Percentiles rank a stretch among this genome's conserved stretches.
Conservation (phyloP, 345 rosid species). For the Turritis glabra region DNA sequence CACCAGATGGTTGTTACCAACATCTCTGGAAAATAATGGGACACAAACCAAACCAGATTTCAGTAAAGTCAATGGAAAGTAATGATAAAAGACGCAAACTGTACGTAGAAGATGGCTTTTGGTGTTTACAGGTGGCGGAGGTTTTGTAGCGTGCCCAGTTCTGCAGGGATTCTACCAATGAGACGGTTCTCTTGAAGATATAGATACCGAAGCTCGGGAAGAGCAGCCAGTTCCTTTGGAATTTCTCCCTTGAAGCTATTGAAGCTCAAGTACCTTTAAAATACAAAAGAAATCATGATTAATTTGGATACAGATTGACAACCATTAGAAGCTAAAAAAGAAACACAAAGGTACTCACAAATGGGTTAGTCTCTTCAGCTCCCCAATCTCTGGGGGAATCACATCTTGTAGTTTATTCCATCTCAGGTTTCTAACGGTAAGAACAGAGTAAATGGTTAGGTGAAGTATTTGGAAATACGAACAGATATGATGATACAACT, state of each 20-base stretch:
- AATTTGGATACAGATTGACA: neutral
- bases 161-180: slow-evolving; percentile 80
- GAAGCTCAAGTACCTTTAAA: slow-evolving; percentile 78
- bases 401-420: slow-evolving; percentile 94
- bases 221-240: slow-evolving; percentile 81
- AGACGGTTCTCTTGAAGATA: slow-evolving; percentile 94
- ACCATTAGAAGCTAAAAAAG: neutral
- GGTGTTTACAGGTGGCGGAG: slow-evolving; percentile 55
- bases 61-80: neutral
- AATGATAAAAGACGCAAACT: neutral
- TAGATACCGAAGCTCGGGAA: slow-evolving; percentile 88
- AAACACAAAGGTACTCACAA: slow-evolving; percentile 53
- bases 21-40: slow-evolving; percentile 58
- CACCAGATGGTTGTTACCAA: slow-evolving; percentile 90
- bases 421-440: slow-evolving; percentile 68
- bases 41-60: slow-evolving; percentile 10
- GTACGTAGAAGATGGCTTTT: neutral
- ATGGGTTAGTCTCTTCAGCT: slow-evolving; percentile 85
- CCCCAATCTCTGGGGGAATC: slow-evolving; percentile 89
- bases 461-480: neutral
- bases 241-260: slow-evolving; percentile 93
- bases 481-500: neutral
- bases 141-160: slow-evolving; percentile 70
- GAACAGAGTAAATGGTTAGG: slow-evolving; percentile 22
- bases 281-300: neutral